Percentiles rank a stretch among this genome's conserved stretches.
Evolutionary conservation across 139 green algal species (phyloP).

Genomic region (Nannochloris sp.): DNA sequence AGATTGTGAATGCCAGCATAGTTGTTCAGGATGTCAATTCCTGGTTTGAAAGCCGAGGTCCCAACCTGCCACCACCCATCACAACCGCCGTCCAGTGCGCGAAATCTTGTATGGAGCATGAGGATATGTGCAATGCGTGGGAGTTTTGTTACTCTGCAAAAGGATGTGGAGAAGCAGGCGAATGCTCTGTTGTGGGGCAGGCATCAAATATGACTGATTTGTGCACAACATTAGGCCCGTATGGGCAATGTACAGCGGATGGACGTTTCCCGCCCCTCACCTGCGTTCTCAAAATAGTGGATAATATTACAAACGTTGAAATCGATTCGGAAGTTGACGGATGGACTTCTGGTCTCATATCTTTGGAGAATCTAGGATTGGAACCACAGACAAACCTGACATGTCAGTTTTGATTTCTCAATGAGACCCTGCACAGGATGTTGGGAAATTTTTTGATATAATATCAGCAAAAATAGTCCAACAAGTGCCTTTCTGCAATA

Average conservation of each 20-base stretch:
- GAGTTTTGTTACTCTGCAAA: not conserved
- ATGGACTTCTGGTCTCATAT: constrained; percentile 7
- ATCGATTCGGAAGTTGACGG: not conserved
- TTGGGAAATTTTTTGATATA: too few species aligned
- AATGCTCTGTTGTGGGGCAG: too few species aligned
- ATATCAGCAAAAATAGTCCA: too few species aligned
- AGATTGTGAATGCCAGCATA: not conserved
- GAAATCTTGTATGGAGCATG: not conserved
- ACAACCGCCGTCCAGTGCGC: constrained; percentile 4
- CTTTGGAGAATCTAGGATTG: not conserved
- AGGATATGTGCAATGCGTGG: constrained; percentile 8
- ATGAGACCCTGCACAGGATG: too few species aligned
- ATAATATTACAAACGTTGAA: not conserved
- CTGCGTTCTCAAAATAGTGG: constrained; percentile 1
- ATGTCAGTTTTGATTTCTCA: not conserved
- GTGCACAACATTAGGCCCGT: not conserved
- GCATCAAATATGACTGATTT: too few species aligned
- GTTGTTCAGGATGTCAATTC: constrained; percentile 4
- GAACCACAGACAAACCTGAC: not conserved
- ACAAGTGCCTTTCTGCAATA: too few species aligned
- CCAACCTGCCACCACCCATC: not conserved
- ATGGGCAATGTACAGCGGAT: constrained; percentile 1
- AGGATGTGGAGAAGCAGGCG: constrained; percentile 1
- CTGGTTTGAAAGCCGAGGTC: not conserved
- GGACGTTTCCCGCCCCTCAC: not conserved